A percentile compares a stretch with the other conserved stretches of the same genome.
These are phyloP conservation scores for Phylloporus sp. DNA, from an alignment of 1,284 basidiomycete species.

Conservation along the genomic window DNA sequence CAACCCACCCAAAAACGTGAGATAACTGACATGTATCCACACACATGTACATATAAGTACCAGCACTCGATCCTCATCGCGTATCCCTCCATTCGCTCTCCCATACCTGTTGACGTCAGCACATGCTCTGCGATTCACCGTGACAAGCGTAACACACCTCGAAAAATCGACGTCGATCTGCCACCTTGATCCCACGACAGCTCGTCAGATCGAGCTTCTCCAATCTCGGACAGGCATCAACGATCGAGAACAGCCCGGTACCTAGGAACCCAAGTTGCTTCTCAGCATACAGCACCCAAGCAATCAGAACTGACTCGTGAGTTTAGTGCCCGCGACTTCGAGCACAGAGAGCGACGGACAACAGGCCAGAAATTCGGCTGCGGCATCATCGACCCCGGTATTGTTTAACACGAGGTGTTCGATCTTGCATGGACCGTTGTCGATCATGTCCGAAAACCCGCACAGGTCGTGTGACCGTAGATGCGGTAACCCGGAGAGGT, in stretches of 20 bases:
- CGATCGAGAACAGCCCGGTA: conserved; percentile 60
- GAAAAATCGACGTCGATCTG: conserved; percentile 71
- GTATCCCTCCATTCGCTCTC: neutral
- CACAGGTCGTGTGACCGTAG: conserved; percentile 62
- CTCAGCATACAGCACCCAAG: neutral
- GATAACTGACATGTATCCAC: neutral
- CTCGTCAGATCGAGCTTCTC: conserved; percentile 67
- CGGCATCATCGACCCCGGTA: conserved; percentile 66
- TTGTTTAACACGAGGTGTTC: conserved; percentile 65
- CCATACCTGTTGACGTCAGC: conserved; percentile 52
- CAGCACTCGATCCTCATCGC: neutral
- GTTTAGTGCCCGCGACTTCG: conserved; percentile 63
- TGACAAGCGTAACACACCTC: conserved; percentile 49
- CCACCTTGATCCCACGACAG: conserved; percentile 67
- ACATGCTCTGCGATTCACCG: neutral
- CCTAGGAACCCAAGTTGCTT: conserved; percentile 42
- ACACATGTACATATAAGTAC: neutral
- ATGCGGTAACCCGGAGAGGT: conserved; percentile 60
- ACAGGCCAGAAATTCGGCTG: conserved; percentile 58
- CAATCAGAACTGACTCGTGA: conserved; percentile 55
- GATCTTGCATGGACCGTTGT: conserved; percentile 47
- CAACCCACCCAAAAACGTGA: neutral
- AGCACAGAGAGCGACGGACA: conserved; percentile 58
- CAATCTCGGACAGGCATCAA: conserved; percentile 63
- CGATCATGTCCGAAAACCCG: conserved; percentile 47